Conservation (phyloP, 768 basidiomycete genomes). For the Kwoniella europaea region DNA sequence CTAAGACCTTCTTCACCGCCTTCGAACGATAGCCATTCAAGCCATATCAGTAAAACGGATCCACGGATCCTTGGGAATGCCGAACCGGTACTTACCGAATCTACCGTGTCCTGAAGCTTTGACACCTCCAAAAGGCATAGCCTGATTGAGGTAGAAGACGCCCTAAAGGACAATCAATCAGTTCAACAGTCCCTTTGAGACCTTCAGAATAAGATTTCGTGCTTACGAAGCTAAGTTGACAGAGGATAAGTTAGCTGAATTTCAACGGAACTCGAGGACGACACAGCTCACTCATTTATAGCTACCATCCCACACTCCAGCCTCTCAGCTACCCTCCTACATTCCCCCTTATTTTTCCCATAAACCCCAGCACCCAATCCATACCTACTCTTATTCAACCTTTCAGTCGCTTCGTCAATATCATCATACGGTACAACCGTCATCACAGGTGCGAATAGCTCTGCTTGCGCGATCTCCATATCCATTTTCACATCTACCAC, state of each 20-base stretch:
- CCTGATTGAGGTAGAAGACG: conserved; percentile 68
- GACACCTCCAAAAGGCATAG: conserved; percentile 91
- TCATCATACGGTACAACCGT: conserved; percentile 81
- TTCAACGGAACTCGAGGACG: conserved; percentile 61
- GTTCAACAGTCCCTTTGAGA: too few species aligned
- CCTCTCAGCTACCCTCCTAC: conserved; percentile 75
- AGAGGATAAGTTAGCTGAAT: conserved; percentile 58
- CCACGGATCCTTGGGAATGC: too few species aligned
- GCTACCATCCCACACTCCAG: conserved; percentile 97
- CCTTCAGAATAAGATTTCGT: not conserved
- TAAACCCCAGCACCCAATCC: conserved; percentile 95
- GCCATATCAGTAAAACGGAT: too few species aligned
- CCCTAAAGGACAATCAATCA: conserved; percentile 27
- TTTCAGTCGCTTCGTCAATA: conserved; percentile 80
- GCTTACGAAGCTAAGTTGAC: conserved; percentile 27
- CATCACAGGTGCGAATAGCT: conserved; percentile 94
- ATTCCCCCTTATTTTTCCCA: conserved; percentile 79
- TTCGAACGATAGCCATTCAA: conserved; percentile 46
- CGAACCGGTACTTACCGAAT: conserved; percentile 67
- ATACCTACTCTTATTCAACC: conserved; percentile 85
- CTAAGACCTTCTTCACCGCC: conserved; percentile 93
- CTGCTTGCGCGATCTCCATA: conserved; percentile 78
- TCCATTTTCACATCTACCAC: conserved; percentile 74
- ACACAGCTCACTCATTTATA: conserved; percentile 79
- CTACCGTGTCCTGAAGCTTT: conserved; percentile 92